These are phyloP conservation scores for Tulasnella sp. DNA, from an alignment of 768 basidiomycete genomes.

Conservation along the genomic window DNA sequence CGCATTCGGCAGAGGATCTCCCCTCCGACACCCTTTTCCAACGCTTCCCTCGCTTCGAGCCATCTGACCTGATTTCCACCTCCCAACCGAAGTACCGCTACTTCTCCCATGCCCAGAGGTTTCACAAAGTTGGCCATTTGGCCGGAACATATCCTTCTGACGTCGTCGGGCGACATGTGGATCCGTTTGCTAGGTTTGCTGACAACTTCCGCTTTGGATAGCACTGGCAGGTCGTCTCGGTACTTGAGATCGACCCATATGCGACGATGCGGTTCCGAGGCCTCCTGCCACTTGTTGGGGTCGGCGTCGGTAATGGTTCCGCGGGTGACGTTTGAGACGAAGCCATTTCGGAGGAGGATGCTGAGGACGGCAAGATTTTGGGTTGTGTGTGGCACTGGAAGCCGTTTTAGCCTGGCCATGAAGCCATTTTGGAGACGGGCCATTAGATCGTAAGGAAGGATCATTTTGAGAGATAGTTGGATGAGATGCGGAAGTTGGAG, in stretches of 20 bases:
- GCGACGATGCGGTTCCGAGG: constrained; percentile 53
- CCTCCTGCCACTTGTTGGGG: constrained; percentile 49
- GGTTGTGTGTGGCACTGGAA: constrained; percentile 70
- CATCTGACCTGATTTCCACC: constrained; percentile 53
- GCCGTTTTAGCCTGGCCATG: constrained; percentile 64
- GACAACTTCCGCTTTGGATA: constrained; percentile 67
- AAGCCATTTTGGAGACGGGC: constrained; percentile 89
- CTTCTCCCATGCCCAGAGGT: constrained; percentile 85
- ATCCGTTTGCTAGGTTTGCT: constrained; percentile 75
- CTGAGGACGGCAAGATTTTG: constrained; percentile 88
- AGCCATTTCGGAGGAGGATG: constrained; percentile 84
- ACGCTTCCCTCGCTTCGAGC: constrained; percentile 88
- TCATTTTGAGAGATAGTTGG: not conserved
- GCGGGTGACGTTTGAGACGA: constrained; percentile 71
- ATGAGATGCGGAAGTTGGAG: no score
- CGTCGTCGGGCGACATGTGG: constrained; percentile 59
- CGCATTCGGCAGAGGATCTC: constrained; percentile 80
- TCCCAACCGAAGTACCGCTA: constrained; percentile 70
- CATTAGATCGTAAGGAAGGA: constrained; percentile 62
- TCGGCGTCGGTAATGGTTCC: constrained; percentile 57
- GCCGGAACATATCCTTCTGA: constrained; percentile 70
- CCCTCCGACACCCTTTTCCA: constrained; percentile 62
- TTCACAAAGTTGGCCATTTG: constrained; percentile 66
- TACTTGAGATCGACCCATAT: constrained; percentile 96
- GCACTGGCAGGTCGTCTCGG: constrained; percentile 76